Evolutionary conservation across 208 protist genomes (phyloP), one percentile per base, ranked within the genome.

Genomic region (Trypanosoma cruzi): DNA sequence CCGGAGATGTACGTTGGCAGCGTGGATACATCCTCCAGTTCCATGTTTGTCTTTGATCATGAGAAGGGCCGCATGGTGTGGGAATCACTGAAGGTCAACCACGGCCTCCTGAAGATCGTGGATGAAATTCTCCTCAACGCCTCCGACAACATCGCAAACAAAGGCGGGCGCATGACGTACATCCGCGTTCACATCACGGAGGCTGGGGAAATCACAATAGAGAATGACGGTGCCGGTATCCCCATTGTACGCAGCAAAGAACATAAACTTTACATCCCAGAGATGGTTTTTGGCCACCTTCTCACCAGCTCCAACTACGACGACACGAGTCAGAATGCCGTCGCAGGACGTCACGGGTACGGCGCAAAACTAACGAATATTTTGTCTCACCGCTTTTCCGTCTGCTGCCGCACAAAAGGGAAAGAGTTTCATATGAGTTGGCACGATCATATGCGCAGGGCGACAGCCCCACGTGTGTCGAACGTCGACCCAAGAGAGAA

Each of bases 301-400:
- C 83, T 99, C 34, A 99, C 98, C 5, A 96, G 93, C 62, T 97
- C 88, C 48, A 99, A 99, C 82, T 99, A 98, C 85, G 81, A 99
- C 88, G 98, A 99, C 84, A 74, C 84, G 42, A 84, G 87, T 31
- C 79, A 92, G 68, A 92, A 87, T 32, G 93, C 92, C 36, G 96
- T 95, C 14, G 98, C 98, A 28, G 98, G 98, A 10, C 85, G 97
- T 22, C 98, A 99, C 81, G 98, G 98, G 28, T 99, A 98, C 76
- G 98, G 98, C 57, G 97, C 97, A 26, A 99, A 99, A 83, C 82
- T 98, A 13, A 98, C 99, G 34, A 99, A 99, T 80, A 99, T 99
- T 58, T 99, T 99, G 70, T 99, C 97, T n/a, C 98, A 64, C 14
- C 78, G 97, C 68, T 99, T 99, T 72, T 90, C 83, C 14, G 87